Percentiles rank a stretch among this genome's conserved stretches.
Evolutionary conservation across 768 basidiomycete species (phyloP).

Genomic region (Tulasnella sp.): DNA sequence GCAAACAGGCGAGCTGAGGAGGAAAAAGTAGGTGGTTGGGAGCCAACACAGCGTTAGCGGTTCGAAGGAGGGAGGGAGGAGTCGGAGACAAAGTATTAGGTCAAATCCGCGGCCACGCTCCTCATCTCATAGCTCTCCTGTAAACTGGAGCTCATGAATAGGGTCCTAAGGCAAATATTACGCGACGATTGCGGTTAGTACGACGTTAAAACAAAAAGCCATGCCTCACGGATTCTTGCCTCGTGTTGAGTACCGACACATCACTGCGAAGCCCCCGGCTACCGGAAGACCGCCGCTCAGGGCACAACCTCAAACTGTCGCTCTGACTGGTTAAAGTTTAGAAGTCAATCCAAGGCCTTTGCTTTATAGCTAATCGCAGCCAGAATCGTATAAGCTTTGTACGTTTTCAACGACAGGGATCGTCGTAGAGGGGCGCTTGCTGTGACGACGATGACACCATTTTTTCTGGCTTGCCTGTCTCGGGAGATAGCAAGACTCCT

Average conservation of each 20-base stretch:
- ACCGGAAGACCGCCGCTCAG: not conserved
- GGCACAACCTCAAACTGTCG: not conserved
- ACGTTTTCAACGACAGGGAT: not conserved
- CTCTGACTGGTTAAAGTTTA: not conserved
- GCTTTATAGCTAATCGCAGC: not conserved
- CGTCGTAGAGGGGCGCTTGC: not conserved
- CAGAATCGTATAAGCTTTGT: not conserved
- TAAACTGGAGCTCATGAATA: not conserved
- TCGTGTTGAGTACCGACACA: conserved; percentile 4
- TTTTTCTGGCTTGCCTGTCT: not conserved
- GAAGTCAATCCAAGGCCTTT: not conserved
- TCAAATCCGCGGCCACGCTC: not conserved
- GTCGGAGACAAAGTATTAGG: not conserved
- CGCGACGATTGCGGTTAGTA: conserved; percentile 10
- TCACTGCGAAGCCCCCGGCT: not conserved
- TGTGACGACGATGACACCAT: not conserved
- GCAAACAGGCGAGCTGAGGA: not conserved
- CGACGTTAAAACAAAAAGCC: conserved; percentile 3
- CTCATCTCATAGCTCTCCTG: not conserved
- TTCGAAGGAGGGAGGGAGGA: not conserved
- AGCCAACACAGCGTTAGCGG: not conserved
- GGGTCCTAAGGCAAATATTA: conserved; percentile 1
- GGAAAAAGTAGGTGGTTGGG: not conserved
- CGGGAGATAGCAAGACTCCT: not conserved
- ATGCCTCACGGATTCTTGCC: conserved; percentile 6